Conservation (phyloP, 805 yeast species). For the Barnettozyma vustinii region DNA sequence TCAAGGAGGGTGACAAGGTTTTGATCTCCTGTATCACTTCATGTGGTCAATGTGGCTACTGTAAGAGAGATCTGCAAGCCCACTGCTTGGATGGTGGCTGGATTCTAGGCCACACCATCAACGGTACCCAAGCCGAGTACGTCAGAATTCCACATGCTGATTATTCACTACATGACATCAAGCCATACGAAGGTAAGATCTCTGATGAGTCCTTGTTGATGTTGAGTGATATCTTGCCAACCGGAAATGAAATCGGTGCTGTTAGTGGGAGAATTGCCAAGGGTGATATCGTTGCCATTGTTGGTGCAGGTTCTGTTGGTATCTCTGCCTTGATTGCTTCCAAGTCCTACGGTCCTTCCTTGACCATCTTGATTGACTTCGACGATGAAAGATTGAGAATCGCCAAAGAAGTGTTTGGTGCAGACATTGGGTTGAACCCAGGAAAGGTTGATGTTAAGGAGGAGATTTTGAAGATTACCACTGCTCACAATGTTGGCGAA, state of each 20-base stretch:
- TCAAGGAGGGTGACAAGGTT: slow-evolving; percentile 53
- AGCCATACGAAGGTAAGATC: slow-evolving; percentile 30
- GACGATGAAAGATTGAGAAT: slow-evolving; percentile 53
- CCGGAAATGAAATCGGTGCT: slow-evolving; percentile 64
- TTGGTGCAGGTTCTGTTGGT: slow-evolving; percentile 68
- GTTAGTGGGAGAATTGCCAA: slow-evolving; percentile 45
- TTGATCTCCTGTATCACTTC: slow-evolving; percentile 63
- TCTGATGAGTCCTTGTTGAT: slow-evolving; percentile 50
- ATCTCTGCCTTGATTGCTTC: slow-evolving; percentile 55
- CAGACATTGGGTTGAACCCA: slow-evolving; percentile 52
- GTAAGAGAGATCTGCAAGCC: slow-evolving; percentile 49
- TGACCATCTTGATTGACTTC: slow-evolving; percentile 52
- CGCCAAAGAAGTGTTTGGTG: slow-evolving; percentile 54
- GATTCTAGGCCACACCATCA: slow-evolving; percentile 50
- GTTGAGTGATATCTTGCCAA: slow-evolving; percentile 61
- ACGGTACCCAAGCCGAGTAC: slow-evolving; percentile 65
- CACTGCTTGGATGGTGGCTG: slow-evolving; percentile 55
- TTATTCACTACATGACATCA: slow-evolving; percentile 29
- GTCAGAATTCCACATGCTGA: slow-evolving; percentile 50
- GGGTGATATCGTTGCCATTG: slow-evolving; percentile 57
- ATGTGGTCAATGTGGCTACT: slow-evolving; percentile 54
- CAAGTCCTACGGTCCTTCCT: slow-evolving; percentile 47
- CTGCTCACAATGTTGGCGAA: slow-evolving; percentile 16
- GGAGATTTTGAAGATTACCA: slow-evolving; percentile 30
- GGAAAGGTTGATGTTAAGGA: slow-evolving; percentile 37